Conservation (phyloP, 352 stramenopile species). For the Heterotrichella gracilis region DNA sequence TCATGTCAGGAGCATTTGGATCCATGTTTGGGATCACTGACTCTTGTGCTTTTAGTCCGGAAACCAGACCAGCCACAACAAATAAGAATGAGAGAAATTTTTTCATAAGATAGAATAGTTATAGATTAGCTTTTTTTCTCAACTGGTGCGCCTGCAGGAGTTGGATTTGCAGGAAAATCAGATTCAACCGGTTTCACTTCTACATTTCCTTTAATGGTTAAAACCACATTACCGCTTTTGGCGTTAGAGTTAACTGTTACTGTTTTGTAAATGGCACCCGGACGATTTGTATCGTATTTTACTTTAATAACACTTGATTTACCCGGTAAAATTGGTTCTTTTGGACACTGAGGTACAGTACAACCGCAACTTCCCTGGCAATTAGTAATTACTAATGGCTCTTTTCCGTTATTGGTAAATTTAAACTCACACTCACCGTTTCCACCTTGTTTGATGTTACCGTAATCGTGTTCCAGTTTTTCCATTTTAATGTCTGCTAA, state of each 20-base stretch:
- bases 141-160: not conserved
- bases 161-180: not conserved
- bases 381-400: constrained; percentile 8
- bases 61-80: not conserved
- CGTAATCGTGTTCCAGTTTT: not conserved
- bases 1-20: not conserved
- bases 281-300: constrained; percentile 1
- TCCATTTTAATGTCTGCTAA: constrained; percentile 6
- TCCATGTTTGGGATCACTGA: not conserved
- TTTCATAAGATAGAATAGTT: not conserved
- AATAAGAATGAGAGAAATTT: not conserved
- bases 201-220: not conserved
- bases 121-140: not conserved
- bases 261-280: not conserved
- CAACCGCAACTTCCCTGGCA: not conserved
- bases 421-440: constrained; percentile 4
- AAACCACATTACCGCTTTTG: not conserved
- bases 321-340: not conserved
- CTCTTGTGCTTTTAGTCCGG: not conserved
- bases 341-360: not conserved
- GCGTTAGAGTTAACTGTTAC: not conserved
- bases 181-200: not conserved
- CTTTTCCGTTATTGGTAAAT: constrained; percentile 1
- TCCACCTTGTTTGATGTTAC: not conserved
- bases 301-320: not conserved